Base-by-base conservation (phyloP, 306 rosid species). In the Echinosophora koreensis region DNA sequence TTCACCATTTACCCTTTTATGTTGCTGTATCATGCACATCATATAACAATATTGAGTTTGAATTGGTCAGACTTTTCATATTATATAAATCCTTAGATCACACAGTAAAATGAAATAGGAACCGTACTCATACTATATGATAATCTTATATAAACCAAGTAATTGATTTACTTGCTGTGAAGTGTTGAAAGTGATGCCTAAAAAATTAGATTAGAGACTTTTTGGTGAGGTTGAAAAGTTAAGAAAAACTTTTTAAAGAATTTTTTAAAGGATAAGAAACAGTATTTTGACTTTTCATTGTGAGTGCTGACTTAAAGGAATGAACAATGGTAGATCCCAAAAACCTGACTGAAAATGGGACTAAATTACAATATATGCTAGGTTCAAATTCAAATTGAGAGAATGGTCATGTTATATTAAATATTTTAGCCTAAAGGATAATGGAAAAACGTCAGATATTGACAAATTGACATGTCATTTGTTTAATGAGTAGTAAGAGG, bases 181-280 rank as follows among this genome's bases (percentile, higher is more conserved):
- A 60, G 18, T 14, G 17, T 22, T 34, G 55, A 51, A 38, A 35
- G 39, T 44, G 62, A 59, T 49, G 27, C 11, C 32, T 5, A 30
- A 22, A 35, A n/a, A 47, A 62, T 74, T 74, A 73, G 32, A 42
- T 52, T 16, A 12, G 73, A 27, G 73, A 37, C 52, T 56, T 22
- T 2, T 37, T 39, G 39, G 5, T 9, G 2, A 2, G 14, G 17
- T 9, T 15, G 6, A 38, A 12, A 71, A 56, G 7, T 6, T 27
- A 18, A 56, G 66, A 38, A 37, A 37, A 63, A 0, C 4, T 70
- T 32, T 6, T 49, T 69, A 22, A 22, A 37, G 50, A 10, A 18
- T 55, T 15, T 39, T 22, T 22, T 22, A 22, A 22, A 22, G 22
- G 57, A 22, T 6, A 42, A 42, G 71, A 39, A 35, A 18, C 41